phyloP scores from a whole-genome alignment of 148 eudicot genomes.

The Fagopyrum tataricum region DNA sequence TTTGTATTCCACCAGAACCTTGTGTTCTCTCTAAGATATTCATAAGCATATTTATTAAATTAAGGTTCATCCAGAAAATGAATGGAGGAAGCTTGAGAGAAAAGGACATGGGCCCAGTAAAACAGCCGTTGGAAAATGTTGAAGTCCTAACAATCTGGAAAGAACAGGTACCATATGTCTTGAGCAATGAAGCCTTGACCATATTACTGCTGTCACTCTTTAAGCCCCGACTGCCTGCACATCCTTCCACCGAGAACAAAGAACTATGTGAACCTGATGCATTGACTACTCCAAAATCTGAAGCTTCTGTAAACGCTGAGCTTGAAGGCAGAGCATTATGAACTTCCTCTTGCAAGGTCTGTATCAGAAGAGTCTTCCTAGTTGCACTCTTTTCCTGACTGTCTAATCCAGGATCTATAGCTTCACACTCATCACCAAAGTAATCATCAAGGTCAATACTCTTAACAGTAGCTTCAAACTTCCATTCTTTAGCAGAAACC shows the following conservation, averaged over 20 bases:
- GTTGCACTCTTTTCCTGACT: slow-evolving; percentile 24
- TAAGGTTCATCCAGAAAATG: slow-evolving; percentile 58
- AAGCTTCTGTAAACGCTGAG: slow-evolving; percentile 24
- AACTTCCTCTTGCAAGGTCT: slow-evolving; percentile 53
- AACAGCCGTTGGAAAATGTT: slow-evolving; percentile 27
- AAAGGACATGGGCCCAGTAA: slow-evolving; percentile 40
- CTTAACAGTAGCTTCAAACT: slow-evolving; percentile 52
- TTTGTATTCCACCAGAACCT: slow-evolving; percentile 25
- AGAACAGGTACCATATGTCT: slow-evolving; percentile 43
- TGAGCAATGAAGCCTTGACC: slow-evolving; percentile 53
- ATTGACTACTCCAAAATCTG: slow-evolving; percentile 20
- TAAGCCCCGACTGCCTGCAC: slow-evolving; percentile 20
- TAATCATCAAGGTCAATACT: slow-evolving; percentile 55
- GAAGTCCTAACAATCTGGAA: slow-evolving; percentile 40
- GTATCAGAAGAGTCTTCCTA: slow-evolving; percentile 33
- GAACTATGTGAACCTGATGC: slow-evolving; percentile 23
- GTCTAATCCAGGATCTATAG: slow-evolving; percentile 17
- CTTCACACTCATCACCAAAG: slow-evolving; percentile 29
- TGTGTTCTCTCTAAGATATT: slow-evolving; percentile 35
- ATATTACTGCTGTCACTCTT: slow-evolving; percentile 24
- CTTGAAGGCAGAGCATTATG: slow-evolving; percentile 46
- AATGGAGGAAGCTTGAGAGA: slow-evolving; percentile 68
- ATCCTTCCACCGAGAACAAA: slow-evolving; percentile 10
- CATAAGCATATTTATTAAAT: slow-evolving; percentile 29
- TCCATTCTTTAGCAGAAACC: slow-evolving; percentile 62